Percentiles rank a stretch among this genome's conserved stretches.
phyloP scores from a whole-genome alignment of 2,329 filamentous ascomycete species.

The Didymella sp. region DNA sequence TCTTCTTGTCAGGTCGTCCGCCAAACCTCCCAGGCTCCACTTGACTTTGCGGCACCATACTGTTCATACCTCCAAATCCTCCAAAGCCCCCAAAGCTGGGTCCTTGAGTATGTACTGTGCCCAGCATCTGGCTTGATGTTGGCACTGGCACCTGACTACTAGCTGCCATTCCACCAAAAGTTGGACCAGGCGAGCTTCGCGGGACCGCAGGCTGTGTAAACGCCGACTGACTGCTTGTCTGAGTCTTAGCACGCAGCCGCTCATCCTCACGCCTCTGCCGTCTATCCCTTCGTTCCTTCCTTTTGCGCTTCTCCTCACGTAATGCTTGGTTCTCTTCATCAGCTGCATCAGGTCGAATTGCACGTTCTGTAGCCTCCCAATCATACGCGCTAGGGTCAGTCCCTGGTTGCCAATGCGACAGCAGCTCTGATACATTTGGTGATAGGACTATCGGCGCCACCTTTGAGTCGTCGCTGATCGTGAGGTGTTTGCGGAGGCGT shows the following conservation, averaged over 20 bases:
- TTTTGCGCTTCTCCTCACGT: conserved; percentile 48
- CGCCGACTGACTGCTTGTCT: conserved; percentile 30
- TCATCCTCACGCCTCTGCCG: conserved; percentile 52
- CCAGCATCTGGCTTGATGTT: conserved; percentile 25
- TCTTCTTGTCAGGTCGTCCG: conserved; percentile 42
- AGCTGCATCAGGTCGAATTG: conserved; percentile 34
- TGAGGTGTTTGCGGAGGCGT: conserved; percentile 49
- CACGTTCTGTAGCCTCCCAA: conserved; percentile 47
- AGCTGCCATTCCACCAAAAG: conserved; percentile 23
- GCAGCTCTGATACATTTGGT: conserved; percentile 45
- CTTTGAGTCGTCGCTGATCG: conserved; percentile 34
- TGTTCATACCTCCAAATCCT: conserved; percentile 15
- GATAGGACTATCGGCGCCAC: conserved; percentile 30
- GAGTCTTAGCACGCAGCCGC: conserved; percentile 24
- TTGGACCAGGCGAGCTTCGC: conserved; percentile 41
- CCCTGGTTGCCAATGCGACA: conserved; percentile 53
- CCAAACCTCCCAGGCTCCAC: conserved; percentile 47
- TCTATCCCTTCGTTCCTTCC: conserved; percentile 50
- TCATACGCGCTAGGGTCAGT: conserved; percentile 51
- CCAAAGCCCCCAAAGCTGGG: conserved; percentile 14
- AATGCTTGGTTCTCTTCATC: conserved; percentile 48
- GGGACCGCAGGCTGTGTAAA: conserved; percentile 27
- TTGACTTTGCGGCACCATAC: conserved; percentile 36
- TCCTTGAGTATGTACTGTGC: conserved; percentile 13
- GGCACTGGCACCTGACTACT: conserved; percentile 37